Base-by-base conservation (phyloP, 257 asterid species). In the Solanum lycopersicoides region DNA sequence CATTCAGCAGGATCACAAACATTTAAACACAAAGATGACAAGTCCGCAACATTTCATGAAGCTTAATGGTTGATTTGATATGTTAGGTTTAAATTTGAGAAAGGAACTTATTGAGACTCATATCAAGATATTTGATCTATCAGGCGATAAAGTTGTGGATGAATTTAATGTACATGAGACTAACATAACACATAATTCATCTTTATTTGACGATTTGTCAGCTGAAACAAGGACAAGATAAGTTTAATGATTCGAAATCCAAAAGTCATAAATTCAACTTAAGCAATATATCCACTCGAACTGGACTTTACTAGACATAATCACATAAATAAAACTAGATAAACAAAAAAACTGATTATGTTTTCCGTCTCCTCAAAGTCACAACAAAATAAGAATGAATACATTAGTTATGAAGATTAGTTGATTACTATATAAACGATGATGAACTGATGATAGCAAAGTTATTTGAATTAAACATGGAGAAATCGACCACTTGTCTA, bases 1-100 rank as follows among this genome's bases (percentile, higher is more conserved):
- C 89, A 93, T 89, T 89, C 98, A 94, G 93, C 89, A 73, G 82
- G 50, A 71, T 71, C 14, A 85, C 35, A 15, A 21, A 65, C n/a
- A 69, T 39, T 87, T 28, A 83, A 84, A 85, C 14, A 77, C 30
- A 11, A 74, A 65, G 79, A 83, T 14, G 65, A 42, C 28, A 9
- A 79, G 16, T 47, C 65, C 42, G 15, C 25, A 28, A 66, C 65
- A 45, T 20, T 28, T 15, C 25, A 79, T 79, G 15, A 45, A 77
- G n/a, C 63, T 77, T 13, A 42, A 42, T 4, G 23, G 13, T 77
- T 76, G 59, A 76, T n/a, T 8, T 28, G 41, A 45, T 79, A 25
- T 3, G 41, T 28, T 44, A 79, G 9, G 41, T 16, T 79, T 25
- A 25, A 39, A 25, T 45, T 6, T 15, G 39, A 28, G 39, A 0